Evolutionary conservation across 495 filamentous ascomycete genomes (phyloP).

Genomic region (Terfezia claveryi): DNA sequence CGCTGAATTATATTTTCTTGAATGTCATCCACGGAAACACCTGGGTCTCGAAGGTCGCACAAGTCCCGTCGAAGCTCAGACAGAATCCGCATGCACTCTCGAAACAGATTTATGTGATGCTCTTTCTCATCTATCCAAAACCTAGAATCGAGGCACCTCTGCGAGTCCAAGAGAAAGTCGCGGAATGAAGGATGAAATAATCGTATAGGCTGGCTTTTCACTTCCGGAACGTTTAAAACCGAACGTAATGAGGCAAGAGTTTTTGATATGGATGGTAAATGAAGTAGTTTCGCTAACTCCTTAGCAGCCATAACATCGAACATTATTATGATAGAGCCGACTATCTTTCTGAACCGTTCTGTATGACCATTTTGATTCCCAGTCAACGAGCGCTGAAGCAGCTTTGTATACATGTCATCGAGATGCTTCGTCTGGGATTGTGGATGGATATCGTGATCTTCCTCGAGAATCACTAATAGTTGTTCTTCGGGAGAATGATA

Average conservation of each 20-base stretch:
- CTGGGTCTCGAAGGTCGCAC: constrained; percentile 18
- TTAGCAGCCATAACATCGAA: not conserved
- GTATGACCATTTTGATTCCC: not conserved
- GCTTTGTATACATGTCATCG: not conserved
- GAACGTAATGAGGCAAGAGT: not conserved
- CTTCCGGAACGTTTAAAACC: not conserved
- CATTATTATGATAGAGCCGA: constrained; percentile 2
- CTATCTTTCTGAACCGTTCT: not conserved
- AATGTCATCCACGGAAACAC: constrained; percentile 15
- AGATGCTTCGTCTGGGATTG: not conserved
- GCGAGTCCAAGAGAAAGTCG: constrained; percentile 14
- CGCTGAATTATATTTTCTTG: constrained; percentile 8
- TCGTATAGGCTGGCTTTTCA: constrained; percentile 4
- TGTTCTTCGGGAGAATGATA: not conserved
- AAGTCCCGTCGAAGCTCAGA: constrained; percentile 22
- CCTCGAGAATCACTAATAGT: not conserved
- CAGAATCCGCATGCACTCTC: constrained; percentile 20
- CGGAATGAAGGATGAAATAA: constrained; percentile 18
- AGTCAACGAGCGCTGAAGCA: not conserved
- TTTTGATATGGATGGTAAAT: not conserved
- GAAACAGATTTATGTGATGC: constrained; percentile 4
- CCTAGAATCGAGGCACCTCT: constrained; percentile 1
- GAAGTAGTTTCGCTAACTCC: not conserved
- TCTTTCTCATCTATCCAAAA: constrained; percentile 20
- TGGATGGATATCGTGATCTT: not conserved